Base-by-base conservation (phyloP, 2,329 filamentous ascomycete species). In the Hawksworthiomyces lignivorus region DNA sequence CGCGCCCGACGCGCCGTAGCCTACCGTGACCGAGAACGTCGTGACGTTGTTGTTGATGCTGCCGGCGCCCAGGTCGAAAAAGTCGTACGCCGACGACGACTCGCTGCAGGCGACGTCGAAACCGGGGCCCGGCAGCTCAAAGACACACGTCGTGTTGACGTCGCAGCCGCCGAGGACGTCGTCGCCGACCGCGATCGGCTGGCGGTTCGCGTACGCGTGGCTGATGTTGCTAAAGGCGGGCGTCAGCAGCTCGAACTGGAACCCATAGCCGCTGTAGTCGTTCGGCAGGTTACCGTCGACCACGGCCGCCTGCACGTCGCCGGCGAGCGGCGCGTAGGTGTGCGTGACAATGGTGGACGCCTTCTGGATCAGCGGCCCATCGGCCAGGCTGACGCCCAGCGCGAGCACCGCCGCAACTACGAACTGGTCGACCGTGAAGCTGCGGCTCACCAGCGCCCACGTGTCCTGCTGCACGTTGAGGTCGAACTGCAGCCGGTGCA, bases 301-400 rank as follows among this genome's bases (percentile, higher is more conserved):
- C 4, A 41, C 26, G 7, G 32, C 20, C n/a, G 32, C 39, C n/a
- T 18, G 17, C 3, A 36, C 19, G 8, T 18, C 18, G 14, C 14
- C 10, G 15, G 11, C 7, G 5, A 21, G 15, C n/a, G 33, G 39
- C 4, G 12, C 33, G n/a, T 12, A 14, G 5, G 26, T 36, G 33
- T 31, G 19, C 19, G 26, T 18, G 7, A 30, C 20, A 8, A 42
- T 31, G 20, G 26, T 36, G 27, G 40, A 42, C 3, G 40, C 40
- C 28, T 37, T 36, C 14, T 42, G 40, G 27, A 42, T 32, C 10
- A 42, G n/a, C 19, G 40, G 40, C 3, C 33, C 40, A 21, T 42
- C 40, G 26, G 32, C 21, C n/a, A 42, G 12, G 21, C 19, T 27
- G 27, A 42, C 40, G 14, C 17, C 27, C 14, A 42, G 28, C 5